These are phyloP conservation scores for Alisma plantagoaquatica DNA, from an alignment of 106 monocot species.

Conservation along the genomic window DNA sequence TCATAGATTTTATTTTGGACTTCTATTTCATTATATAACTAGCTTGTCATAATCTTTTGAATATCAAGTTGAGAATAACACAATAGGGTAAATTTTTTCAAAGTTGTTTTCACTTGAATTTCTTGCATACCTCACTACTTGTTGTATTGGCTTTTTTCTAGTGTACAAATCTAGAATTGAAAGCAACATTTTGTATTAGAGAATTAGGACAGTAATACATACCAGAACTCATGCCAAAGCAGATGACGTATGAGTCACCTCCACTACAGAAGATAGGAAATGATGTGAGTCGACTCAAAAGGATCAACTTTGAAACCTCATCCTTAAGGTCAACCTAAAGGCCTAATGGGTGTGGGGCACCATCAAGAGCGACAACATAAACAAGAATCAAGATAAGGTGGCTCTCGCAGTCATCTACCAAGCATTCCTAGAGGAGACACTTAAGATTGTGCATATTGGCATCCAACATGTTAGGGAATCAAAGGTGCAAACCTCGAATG, in stretches of 20 bases:
- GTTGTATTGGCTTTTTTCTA: no score
- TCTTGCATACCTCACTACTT: no score
- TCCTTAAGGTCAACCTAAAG: neutral
- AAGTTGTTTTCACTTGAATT: no score
- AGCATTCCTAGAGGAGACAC: neutral
- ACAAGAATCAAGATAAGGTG: neutral
- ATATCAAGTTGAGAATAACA: no score
- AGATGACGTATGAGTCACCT: neutral
- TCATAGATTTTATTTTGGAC: no score
- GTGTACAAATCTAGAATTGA: no score
- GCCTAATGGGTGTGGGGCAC: slow-evolving; percentile 1
- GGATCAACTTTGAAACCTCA: neutral
- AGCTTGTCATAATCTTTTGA: no score
- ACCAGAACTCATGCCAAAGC: neutral
- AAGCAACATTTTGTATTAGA: no score
- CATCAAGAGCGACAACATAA: neutral
- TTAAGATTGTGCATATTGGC: neutral
- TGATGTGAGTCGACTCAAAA: no score
- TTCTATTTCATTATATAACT: no score
- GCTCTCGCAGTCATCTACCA: slow-evolving; percentile 1
- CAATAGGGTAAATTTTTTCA: no score
- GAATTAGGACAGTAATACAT: no score
- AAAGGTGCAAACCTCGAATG: neutral
- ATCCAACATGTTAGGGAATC: neutral
- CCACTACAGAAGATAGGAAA: neutral